Evolutionary conservation across 306 rosid genomes (phyloP), one percentile per base, ranked within the genome.

Genomic region (Glycine soja): DNA sequence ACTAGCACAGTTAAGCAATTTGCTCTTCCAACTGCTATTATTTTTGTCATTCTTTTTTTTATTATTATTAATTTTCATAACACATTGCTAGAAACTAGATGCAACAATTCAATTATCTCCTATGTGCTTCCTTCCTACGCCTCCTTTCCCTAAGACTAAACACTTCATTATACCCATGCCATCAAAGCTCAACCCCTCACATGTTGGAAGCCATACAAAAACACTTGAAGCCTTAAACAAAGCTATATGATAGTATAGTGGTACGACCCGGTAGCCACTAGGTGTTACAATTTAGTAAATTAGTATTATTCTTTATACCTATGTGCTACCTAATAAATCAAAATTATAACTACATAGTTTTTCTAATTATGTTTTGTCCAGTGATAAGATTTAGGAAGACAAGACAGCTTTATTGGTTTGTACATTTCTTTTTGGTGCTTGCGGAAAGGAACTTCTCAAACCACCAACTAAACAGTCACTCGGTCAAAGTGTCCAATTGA

Each of bases 401-500:
- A 66, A 65, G 81, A 53, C 81, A 78, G 32, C 67, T 67, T 40
- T 30, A 56, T 61, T 59, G 72, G 50, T 80, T 50, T 80, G 83
- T 63, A 58, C 63, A 19, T 8, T 61, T 72, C 46, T 36, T 19
- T 80, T 61, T 36, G 78, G 73, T 72, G 64, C 18, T 59, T 59
- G 78, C 2, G 50, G 53, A 61, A 36, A 47, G 71, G 65, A 79
- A 34, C 42, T 71, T 16, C 57, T 65, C 45, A 46, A 59, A 50
- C 8, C 72, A 58, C 30, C 53, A 32, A 14, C 47, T 68, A 53
- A 78, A 67, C 47, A 54, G 58, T 42, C 48, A 78, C 76, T 24
- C 38, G 16, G 82, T 78, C 82, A 78, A 78, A 70, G 69, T 54
- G 76, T 57, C 82, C 67, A 68, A 68, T 68, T 78, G 68, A 68